Conservation (phyloP, 805 yeast genomes). For the Ogataea salicorniae region DNA sequence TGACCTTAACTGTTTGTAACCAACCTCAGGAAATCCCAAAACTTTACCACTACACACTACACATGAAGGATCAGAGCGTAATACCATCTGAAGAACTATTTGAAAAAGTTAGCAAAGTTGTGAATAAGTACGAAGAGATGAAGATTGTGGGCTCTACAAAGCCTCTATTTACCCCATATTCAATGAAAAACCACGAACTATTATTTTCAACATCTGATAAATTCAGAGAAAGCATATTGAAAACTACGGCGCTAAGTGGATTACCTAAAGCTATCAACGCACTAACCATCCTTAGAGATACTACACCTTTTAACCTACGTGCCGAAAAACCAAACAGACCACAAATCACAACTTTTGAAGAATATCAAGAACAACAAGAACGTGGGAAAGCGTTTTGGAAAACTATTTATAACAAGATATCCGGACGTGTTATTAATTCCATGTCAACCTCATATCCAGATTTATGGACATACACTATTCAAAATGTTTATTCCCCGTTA, state of each 20-base stretch:
- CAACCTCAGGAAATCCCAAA: constrained; percentile 76
- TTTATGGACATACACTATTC: constrained; percentile 66
- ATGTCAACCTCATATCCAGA: constrained; percentile 79
- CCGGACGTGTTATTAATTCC: constrained; percentile 60
- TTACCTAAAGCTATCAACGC: constrained; percentile 83
- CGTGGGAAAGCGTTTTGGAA: constrained; percentile 70
- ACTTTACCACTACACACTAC: constrained; percentile 64
- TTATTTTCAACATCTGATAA: constrained; percentile 35
- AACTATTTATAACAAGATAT: constrained; percentile 68
- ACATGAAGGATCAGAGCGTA: constrained; percentile 14
- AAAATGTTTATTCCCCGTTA: constrained; percentile 73
- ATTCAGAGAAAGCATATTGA: constrained; percentile 72
- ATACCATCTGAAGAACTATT: constrained; percentile 14
- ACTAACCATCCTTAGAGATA: constrained; percentile 54
- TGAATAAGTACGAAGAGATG: constrained; percentile 24
- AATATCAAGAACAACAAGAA: constrained; percentile 13
- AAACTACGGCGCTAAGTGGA: constrained; percentile 75
- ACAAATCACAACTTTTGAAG: constrained; percentile 12
- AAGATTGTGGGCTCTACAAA: constrained; percentile 13
- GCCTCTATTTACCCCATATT: constrained; percentile 14
- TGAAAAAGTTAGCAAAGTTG: constrained; percentile 10
- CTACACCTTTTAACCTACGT: constrained; percentile 51
- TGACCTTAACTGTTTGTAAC: constrained; percentile 76
- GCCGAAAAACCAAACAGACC: constrained; percentile 16
- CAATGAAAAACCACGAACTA: background rate